Conservation (phyloP, 495 filamentous ascomycete species). For the Aspergillus cristatus region DNA sequence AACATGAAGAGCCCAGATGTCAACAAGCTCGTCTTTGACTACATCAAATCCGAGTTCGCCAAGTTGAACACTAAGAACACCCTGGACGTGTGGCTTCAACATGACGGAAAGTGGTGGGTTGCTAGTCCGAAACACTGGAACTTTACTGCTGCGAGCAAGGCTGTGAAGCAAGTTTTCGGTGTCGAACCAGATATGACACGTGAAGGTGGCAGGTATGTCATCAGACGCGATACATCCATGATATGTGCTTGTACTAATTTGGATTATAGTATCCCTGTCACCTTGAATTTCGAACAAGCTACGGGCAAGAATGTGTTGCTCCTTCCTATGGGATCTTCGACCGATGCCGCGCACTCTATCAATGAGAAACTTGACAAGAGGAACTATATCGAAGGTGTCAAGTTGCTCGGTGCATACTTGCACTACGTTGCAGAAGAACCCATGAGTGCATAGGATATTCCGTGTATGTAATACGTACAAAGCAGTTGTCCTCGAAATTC, state of each 20-base stretch:
- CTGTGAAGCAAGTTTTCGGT: slow-evolving; percentile 84
- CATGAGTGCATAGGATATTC: slow-evolving; percentile 15
- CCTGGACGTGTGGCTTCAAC: slow-evolving; percentile 67
- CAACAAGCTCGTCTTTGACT: slow-evolving; percentile 69
- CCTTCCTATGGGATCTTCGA: slow-evolving; percentile 92
- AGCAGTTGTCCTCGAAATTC: too few species aligned
- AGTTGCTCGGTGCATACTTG: slow-evolving; percentile 87
- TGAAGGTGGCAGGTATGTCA: slow-evolving; percentile 75
- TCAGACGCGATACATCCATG: neutral
- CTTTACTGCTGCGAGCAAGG: slow-evolving; percentile 86
- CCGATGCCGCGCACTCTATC: slow-evolving; percentile 91
- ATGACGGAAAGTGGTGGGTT: slow-evolving; percentile 97
- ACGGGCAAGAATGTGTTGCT: slow-evolving; percentile 98
- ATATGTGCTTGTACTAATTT: too few species aligned
- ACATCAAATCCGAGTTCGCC: slow-evolving; percentile 69
- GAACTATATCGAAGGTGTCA: slow-evolving; percentile 99
- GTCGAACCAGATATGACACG: slow-evolving; percentile 91
- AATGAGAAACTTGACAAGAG: slow-evolving; percentile 96
- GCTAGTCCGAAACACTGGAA: slow-evolving; percentile 97
- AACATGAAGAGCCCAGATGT: slow-evolving; percentile 92
- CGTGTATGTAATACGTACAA: too few species aligned
- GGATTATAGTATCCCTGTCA: slow-evolving; percentile 73
- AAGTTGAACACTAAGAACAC: slow-evolving; percentile 87
- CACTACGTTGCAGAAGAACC: slow-evolving; percentile 95
- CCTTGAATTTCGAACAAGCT: slow-evolving; percentile 92